Evolutionary conservation across 495 filamentous ascomycete genomes (phyloP).

Genomic region (Rostrohypoxylon terebratum): DNA sequence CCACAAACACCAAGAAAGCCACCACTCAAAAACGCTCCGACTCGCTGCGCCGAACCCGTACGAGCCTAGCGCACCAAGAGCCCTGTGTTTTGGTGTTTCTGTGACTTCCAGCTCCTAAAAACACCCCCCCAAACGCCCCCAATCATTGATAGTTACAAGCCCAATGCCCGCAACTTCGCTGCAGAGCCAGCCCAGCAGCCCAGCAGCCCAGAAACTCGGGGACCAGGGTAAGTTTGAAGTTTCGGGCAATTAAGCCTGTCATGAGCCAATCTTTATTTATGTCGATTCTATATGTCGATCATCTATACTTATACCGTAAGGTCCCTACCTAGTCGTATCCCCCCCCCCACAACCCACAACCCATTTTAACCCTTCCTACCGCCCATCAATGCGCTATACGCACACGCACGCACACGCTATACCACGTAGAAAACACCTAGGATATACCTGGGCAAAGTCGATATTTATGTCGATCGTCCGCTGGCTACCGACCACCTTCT

Average conservation of each 20-base stretch:
- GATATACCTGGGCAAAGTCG: background rate
- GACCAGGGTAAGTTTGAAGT: conserved; percentile 46
- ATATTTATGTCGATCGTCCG: conserved; percentile 33
- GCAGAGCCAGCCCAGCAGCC: background rate
- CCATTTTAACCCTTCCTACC: background rate
- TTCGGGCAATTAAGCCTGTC: conserved; percentile 44
- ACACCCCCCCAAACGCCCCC: background rate
- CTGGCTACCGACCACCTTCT: conserved; percentile 35
- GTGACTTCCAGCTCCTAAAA: too few relatives aligned
- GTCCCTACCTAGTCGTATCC: too few relatives aligned
- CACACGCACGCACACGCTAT: too few relatives aligned
- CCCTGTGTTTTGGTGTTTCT: too few relatives aligned
- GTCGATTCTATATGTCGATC: conserved; percentile 44
- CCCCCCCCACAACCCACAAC: too few relatives aligned
- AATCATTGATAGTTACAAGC: background rate
- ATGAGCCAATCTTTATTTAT: conserved; percentile 20
- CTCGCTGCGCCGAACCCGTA: background rate
- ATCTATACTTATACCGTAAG: conserved; percentile 36
- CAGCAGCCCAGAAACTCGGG: too few relatives aligned
- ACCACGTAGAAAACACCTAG: too few relatives aligned
- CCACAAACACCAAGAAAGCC: too few relatives aligned
- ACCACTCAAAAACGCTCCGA: conserved; percentile 8
- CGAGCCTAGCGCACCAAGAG: too few relatives aligned
- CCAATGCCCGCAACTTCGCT: background rate
- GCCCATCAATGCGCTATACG: background rate